Evolutionary conservation across 345 rosid species (phyloP).

Genomic region (Brassica cretica): DNA sequence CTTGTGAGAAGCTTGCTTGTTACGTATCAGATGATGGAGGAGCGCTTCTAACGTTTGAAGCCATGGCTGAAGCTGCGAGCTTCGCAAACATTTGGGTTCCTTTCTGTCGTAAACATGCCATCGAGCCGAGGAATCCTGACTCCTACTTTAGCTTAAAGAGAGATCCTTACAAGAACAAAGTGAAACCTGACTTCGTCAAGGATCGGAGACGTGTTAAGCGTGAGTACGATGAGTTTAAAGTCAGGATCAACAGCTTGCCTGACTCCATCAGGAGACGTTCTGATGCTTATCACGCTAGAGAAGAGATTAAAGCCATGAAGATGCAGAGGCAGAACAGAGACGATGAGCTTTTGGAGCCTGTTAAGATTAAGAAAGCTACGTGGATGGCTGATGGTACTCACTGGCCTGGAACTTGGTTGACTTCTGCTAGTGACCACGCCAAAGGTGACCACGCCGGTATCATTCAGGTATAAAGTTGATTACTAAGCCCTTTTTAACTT

Average conservation of each 20-base stretch:
- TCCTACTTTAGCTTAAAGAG: constrained; percentile 87
- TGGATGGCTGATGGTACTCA: constrained; percentile 99
- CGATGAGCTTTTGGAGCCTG: constrained; percentile 63
- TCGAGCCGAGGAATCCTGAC: constrained; percentile 96
- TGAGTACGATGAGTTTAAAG: constrained; percentile 98
- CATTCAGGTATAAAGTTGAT: constrained; percentile 63
- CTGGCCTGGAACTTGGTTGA: constrained; percentile 98
- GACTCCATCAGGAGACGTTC: constrained; percentile 95
- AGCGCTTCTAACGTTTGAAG: constrained; percentile 94
- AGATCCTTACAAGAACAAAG: constrained; percentile 98
- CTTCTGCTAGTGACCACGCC: constrained; percentile 68
- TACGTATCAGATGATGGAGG: constrained; percentile 99
- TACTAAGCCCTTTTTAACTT: neutral
- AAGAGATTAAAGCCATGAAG: constrained; percentile 96
- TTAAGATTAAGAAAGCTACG: constrained; percentile 91
- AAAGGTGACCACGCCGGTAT: constrained; percentile 91
- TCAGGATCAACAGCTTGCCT: constrained; percentile 83
- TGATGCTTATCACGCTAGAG: constrained; percentile 94
- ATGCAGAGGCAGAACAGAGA: constrained; percentile 76
- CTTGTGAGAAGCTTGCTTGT: constrained; percentile 95
- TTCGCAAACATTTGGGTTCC: constrained; percentile 95
- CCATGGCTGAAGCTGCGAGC: constrained; percentile 99
- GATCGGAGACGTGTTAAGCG: constrained; percentile 93
- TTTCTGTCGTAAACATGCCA: constrained; percentile 85
- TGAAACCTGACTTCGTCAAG: constrained; percentile 81